Conservation (phyloP, 345 rosid species). For the Arabidopsis suecica region DNA sequence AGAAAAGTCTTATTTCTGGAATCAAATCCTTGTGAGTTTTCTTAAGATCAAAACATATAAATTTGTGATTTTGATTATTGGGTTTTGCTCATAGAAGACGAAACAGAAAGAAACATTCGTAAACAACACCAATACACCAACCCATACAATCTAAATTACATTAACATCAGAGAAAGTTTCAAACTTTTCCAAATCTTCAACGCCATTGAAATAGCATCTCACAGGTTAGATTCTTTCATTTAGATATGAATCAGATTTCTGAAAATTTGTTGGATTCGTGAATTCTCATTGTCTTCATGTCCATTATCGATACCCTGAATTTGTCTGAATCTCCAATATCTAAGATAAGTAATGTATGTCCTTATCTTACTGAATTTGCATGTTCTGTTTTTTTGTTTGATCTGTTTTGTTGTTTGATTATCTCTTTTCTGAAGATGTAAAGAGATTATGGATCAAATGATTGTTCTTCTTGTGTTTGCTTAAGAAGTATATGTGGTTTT, state of each 20-base stretch:
- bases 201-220: not conserved
- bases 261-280: not conserved
- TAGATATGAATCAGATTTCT: too few relatives aligned
- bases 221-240: too few relatives aligned
- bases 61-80: conserved; percentile 10
- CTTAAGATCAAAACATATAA: conserved; percentile 30
- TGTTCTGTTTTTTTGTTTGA: not conserved
- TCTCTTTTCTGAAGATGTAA: not conserved
- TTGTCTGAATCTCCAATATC: not conserved
- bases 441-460: not conserved
- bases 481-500: not conserved
- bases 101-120: not conserved
- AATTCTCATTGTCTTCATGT: conserved; percentile 2
- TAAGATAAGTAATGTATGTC: not conserved
- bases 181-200: not conserved
- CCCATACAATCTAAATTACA: conserved; percentile 28
- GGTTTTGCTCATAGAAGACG: conserved; percentile 12
- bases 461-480: conserved; percentile 6
- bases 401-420: not conserved
- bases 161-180: conserved; percentile 25
- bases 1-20: conserved; percentile 31
- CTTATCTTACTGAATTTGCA: not conserved
- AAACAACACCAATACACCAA: conserved; percentile 26
- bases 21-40: conserved; percentile 3
- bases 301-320: not conserved